These are phyloP conservation scores for Cryptococcus floricola DNA, from an alignment of 1,284 basidiomycete genomes.

Conservation along the genomic window DNA sequence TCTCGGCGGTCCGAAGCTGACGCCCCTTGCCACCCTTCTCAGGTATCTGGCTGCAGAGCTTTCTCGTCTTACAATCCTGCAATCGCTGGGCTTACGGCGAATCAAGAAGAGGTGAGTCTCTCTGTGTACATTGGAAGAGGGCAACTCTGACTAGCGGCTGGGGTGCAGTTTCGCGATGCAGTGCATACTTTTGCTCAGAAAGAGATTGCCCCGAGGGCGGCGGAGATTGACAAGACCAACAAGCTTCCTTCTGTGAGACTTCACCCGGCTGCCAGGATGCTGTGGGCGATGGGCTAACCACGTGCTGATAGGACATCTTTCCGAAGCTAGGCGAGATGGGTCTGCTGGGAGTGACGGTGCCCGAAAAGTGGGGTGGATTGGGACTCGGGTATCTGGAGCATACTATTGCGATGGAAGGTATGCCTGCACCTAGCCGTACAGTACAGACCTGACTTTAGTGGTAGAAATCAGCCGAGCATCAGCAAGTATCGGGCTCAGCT, in stretches of 20 bases:
- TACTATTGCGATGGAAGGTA: constrained; percentile 79
- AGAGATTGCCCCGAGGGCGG: constrained; percentile 76
- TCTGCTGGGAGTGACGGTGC: constrained; percentile 69
- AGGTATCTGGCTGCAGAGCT: neutral
- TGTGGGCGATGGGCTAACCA: neutral
- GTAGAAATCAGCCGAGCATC: constrained; percentile 77
- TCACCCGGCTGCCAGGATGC: constrained; percentile 4
- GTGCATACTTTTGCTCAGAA: constrained; percentile 71
- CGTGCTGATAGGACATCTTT: constrained; percentile 67
- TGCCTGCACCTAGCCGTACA: constrained; percentile 4
- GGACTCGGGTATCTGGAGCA: constrained; percentile 81
- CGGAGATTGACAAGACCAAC: constrained; percentile 77
- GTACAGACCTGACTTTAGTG: neutral
- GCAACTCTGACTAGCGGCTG: neutral
- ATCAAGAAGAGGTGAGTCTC: constrained; percentile 69
- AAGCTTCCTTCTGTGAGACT: constrained; percentile 64
- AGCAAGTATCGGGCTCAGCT: constrained; percentile 84
- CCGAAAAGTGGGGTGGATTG: constrained; percentile 72
- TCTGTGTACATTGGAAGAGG: neutral
- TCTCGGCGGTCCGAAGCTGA: too few species aligned
- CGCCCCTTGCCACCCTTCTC: too few species aligned
- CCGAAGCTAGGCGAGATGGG: constrained; percentile 81
- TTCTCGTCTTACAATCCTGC: constrained; percentile 62
- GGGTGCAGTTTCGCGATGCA: constrained; percentile 67
- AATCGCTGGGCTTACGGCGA: constrained; percentile 75